A percentile compares a stretch with the other conserved stretches of the same genome.
Evolutionary conservation across 495 filamentous ascomycete species (phyloP).

Genomic region (Platismatia glauca): DNA sequence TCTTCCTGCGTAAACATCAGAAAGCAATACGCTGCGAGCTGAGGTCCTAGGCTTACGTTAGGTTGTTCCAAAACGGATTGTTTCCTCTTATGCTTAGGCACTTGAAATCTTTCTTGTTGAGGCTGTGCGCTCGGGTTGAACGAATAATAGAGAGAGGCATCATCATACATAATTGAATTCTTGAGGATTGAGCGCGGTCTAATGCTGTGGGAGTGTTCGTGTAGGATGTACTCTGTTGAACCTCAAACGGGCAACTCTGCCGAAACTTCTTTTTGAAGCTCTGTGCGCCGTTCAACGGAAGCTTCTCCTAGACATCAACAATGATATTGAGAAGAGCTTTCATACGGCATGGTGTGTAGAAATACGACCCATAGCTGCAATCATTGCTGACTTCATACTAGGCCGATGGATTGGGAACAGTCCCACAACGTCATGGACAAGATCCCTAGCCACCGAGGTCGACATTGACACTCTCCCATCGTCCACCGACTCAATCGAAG

Average conservation of each 20-base stretch:
- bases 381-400: neutral
- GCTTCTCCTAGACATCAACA: neutral
- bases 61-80: constrained; percentile 60
- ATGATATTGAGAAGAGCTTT: constrained; percentile 22
- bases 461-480: constrained; percentile 7
- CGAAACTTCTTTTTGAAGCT: constrained; percentile 10
- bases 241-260: constrained; percentile 13
- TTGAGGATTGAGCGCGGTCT: neutral
- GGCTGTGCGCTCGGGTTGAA: constrained; percentile 48
- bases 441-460: constrained; percentile 19
- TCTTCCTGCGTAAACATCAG: constrained; percentile 35
- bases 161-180: constrained; percentile 53
- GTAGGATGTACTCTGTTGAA: neutral
- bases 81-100: constrained; percentile 45
- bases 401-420: constrained; percentile 3
- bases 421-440: constrained; percentile 16
- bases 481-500: constrained; percentile 16
- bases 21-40: constrained; percentile 25
- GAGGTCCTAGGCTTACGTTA: constrained; percentile 45
- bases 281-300: neutral
- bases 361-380: neutral
- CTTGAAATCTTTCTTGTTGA: constrained; percentile 33
- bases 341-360: constrained; percentile 17
- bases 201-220: neutral
- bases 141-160: constrained; percentile 58